These are phyloP conservation scores for Amauroascus verrucosus DNA, from an alignment of 2,329 filamentous ascomycete genomes.

Conservation along the genomic window DNA sequence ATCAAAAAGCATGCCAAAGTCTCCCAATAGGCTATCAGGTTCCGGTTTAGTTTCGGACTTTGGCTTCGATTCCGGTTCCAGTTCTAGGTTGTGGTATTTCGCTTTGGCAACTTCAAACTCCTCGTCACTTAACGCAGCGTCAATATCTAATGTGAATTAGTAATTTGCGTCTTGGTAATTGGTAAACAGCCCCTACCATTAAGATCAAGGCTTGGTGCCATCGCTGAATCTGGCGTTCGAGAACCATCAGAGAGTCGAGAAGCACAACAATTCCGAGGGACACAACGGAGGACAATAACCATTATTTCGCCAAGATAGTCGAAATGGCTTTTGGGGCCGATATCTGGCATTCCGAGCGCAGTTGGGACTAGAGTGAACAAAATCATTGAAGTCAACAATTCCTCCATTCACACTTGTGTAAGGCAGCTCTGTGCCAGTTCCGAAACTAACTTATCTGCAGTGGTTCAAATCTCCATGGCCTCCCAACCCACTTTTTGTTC, in stretches of 20 bases:
- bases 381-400: not conserved
- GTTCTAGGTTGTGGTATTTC: not conserved
- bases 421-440: not conserved
- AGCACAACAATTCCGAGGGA: not conserved
- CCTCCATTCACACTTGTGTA: not conserved
- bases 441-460: conserved; percentile 37
- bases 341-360: conserved; percentile 11
- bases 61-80: not conserved
- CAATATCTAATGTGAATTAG: conserved; percentile 3
- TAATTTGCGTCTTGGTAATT: not conserved
- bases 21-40: conserved; percentile 1
- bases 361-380: conserved; percentile 1
- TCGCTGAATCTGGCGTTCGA: conserved; percentile 15
- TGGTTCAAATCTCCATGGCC: conserved; percentile 45
- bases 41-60: not conserved
- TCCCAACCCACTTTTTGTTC: conserved; percentile 40
- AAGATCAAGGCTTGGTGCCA: conserved; percentile 18
- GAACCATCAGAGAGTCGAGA: conserved; percentile 10
- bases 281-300: conserved; percentile 25
- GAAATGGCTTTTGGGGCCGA: conserved; percentile 11
- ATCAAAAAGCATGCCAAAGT: conserved; percentile 14
- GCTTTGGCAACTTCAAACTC: conserved; percentile 7
- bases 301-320: conserved; percentile 24
- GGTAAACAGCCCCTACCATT: conserved; percentile 15
- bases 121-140: conserved; percentile 4